These are phyloP conservation scores for Neonectria faginata DNA, from an alignment of 2,329 filamentous ascomycete species.

Conservation along the genomic window DNA sequence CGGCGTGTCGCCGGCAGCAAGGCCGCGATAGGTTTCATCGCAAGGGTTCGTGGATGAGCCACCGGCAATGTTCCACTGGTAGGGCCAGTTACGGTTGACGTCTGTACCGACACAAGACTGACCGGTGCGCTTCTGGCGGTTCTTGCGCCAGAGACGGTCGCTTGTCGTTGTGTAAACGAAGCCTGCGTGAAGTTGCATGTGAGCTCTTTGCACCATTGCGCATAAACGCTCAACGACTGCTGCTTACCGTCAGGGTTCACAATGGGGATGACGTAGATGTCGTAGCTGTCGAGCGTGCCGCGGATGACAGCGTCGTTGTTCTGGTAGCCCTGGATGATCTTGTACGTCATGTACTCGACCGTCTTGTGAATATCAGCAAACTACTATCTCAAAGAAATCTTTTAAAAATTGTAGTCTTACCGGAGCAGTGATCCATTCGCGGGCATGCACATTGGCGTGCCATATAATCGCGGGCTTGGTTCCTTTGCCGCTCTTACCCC, in stretches of 20 bases:
- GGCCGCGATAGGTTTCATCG: conserved; percentile 61
- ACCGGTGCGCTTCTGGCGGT: conserved; percentile 57
- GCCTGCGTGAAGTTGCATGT: conserved; percentile 49
- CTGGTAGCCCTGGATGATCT: conserved; percentile 39
- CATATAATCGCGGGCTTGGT: conserved; percentile 65
- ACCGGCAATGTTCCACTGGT: conserved; percentile 62
- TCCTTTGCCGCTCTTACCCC: conserved; percentile 58
- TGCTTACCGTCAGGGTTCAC: conserved; percentile 69
- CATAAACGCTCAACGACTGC: rapidly evolving
- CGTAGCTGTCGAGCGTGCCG: conserved; percentile 67
- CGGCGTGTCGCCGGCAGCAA: conserved; percentile 56
- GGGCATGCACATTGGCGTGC: conserved; percentile 69
- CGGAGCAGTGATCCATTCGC: conserved; percentile 71
- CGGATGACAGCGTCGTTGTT: conserved; percentile 27
- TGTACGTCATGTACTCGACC: conserved; percentile 39
- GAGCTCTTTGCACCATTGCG: rapidly evolving
- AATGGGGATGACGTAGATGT: conserved; percentile 74
- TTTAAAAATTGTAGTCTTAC: conserved; percentile 40
- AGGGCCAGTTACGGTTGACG: conserved; percentile 71
- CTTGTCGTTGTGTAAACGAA: conserved; percentile 60
- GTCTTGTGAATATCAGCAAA: conserved; percentile 19
- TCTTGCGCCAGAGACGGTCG: conserved; percentile 73
- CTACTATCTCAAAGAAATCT: rapidly evolving
- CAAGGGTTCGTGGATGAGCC: conserved; percentile 66
- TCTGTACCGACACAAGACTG: conserved; percentile 64